Percentiles rank a stretch among this genome's conserved stretches.
phyloP scores from a whole-genome alignment of 371 early-diverging fungal genomes.

The Mucor mucedo region DNA sequence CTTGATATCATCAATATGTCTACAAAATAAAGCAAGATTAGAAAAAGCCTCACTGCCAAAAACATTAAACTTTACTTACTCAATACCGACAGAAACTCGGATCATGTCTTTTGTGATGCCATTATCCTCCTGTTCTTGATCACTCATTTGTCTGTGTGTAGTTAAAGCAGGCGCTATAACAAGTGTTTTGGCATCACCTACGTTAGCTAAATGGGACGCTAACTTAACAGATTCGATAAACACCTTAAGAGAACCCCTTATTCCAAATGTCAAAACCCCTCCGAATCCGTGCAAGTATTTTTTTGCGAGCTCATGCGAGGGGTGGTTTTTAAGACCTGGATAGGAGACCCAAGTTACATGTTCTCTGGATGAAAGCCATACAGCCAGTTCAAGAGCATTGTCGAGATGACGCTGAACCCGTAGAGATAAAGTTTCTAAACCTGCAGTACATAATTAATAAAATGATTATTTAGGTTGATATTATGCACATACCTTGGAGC shows the following conservation, averaged over 20 bases:
- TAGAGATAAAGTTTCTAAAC: constrained; percentile 85
- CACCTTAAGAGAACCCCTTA: constrained; percentile 61
- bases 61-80: constrained; percentile 34
- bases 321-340: constrained; percentile 78
- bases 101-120: constrained; percentile 86
- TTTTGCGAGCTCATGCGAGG: constrained; percentile 74
- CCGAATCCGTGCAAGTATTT: constrained; percentile 84
- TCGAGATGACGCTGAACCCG: constrained; percentile 84
- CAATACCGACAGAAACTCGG: constrained; percentile 86
- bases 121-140: constrained; percentile 73
- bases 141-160: constrained; percentile 84
- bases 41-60: too few relatives aligned
- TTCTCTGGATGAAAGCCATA: constrained; percentile 74
- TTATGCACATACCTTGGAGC: constrained; percentile 62
- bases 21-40: not conserved
- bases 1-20: constrained; percentile 89
- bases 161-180: constrained; percentile 85
- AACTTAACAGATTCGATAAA: constrained; percentile 80
- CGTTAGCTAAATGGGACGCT: constrained; percentile 87
- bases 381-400: constrained; percentile 79
- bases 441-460: constrained; percentile 1
- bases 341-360: constrained; percentile 79
- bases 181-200: constrained; percentile 88
- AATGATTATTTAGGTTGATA: too few relatives aligned
- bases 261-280: constrained; percentile 84